These are phyloP conservation scores for Microbotryomycetes sp. DNA, from an alignment of 1,284 basidiomycete species.

Conservation along the genomic window DNA sequence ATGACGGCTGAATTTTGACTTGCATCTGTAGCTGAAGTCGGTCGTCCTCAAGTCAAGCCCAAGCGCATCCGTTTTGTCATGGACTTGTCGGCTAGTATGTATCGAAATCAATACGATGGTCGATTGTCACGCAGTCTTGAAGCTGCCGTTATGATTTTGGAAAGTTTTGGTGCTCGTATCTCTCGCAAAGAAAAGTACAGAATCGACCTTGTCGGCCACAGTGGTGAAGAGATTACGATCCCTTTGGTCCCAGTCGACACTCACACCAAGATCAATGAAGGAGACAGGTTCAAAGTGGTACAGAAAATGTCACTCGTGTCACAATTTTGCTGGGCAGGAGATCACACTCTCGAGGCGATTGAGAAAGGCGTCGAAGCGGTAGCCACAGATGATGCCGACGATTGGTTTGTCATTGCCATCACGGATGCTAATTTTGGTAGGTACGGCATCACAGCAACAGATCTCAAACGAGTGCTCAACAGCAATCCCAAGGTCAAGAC, in stretches of 20 bases:
- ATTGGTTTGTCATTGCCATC: constrained; percentile 44
- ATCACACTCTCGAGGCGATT: constrained; percentile 34
- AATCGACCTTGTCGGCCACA: constrained; percentile 42
- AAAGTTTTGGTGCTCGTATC: constrained; percentile 35
- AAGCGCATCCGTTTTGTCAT: constrained; percentile 44
- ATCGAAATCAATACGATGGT: constrained; percentile 29
- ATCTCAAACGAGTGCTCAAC: constrained; percentile 12
- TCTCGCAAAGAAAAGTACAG: constrained; percentile 35
- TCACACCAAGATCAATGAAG: constrained; percentile 12
- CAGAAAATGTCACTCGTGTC: constrained; percentile 25
- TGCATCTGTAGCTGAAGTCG: constrained; percentile 14
- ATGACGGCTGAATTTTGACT: background rate
- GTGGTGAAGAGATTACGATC: constrained; percentile 41
- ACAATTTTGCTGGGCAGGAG: constrained; percentile 32
- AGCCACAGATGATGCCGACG: constrained; percentile 31
- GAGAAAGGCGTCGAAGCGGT: constrained; percentile 17
- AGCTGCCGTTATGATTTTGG: constrained; percentile 40
- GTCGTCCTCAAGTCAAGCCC: constrained; percentile 40
- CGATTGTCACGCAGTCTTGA: constrained; percentile 19
- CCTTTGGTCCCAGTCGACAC: constrained; percentile 33
- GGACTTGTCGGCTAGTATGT: constrained; percentile 37
- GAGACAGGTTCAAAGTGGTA: constrained; percentile 19
- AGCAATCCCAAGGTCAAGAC: constrained; percentile 25
- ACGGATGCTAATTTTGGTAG: constrained; percentile 43
- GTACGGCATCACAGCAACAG: constrained; percentile 40